A percentile compares a stretch with the other conserved stretches of the same genome.
Conservation (phyloP, 208 protist species). For the Trypanosoma mega region DNA sequence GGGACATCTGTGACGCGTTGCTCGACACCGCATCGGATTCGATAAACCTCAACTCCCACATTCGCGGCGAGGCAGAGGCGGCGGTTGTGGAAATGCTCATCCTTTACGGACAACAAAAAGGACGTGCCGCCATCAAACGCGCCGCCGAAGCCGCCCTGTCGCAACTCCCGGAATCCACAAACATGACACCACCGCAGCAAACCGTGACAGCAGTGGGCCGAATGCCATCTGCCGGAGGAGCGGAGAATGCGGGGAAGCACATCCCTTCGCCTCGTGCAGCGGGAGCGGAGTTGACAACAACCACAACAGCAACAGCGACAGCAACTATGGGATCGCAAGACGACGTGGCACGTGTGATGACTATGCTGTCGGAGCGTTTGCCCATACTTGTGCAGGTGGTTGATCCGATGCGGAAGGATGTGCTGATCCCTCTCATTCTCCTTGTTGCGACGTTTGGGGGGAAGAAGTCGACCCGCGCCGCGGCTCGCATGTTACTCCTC, state of each 20-base stretch:
- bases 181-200: no score
- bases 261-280: no score
- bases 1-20: no score
- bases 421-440: conserved; percentile 59
- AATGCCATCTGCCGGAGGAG: no score
- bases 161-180: neutral
- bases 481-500: conserved; percentile 49
- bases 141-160: conserved; percentile 2
- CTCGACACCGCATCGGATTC: no score
- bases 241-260: no score
- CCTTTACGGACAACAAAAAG: conserved; percentile 3
- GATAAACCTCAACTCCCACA: no score
- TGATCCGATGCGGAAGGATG: conserved; percentile 55
- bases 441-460: conserved; percentile 33
- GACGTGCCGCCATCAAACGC: neutral
- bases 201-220: no score
- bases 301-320: neutral
- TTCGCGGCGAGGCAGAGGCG: conserved; percentile 4
- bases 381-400: conserved; percentile 41
- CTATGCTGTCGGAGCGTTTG: conserved; percentile 43
- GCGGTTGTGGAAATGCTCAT: conserved; percentile 19
- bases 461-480: conserved; percentile 30
- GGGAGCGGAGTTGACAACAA: no score
- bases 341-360: conserved; percentile 14
- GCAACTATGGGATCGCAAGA: neutral